Conservation (phyloP, 2,329 filamentous ascomycete genomes). For the Cladosporium sp. region DNA sequence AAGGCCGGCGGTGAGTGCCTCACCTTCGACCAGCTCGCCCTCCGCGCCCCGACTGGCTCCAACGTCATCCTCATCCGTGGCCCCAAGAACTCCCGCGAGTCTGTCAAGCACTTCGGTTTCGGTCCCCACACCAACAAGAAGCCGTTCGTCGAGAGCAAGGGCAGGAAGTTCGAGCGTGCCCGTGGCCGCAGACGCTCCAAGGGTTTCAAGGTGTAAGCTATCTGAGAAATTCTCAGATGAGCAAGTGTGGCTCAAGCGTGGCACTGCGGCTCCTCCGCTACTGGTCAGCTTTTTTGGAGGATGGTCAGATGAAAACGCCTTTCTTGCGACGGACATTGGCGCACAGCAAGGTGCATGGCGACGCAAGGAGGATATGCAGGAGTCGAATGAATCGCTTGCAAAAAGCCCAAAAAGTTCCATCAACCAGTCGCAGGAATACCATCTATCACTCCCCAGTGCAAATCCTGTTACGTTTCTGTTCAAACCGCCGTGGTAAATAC, state of each 20-base stretch:
- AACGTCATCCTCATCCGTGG: slow-evolving; percentile 97
- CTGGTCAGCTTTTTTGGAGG: slow-evolving; percentile 2
- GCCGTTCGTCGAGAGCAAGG: slow-evolving; percentile 96
- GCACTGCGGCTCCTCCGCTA: not conserved
- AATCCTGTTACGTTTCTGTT: no score
- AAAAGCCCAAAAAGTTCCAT: slow-evolving; percentile 2
- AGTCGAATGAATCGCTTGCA: slow-evolving; percentile 11
- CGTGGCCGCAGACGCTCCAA: slow-evolving; percentile 97
- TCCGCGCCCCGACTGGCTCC: slow-evolving; percentile 88
- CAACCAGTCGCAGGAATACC: not conserved
- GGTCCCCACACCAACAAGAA: slow-evolving; percentile 99
- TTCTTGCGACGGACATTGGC: slow-evolving; percentile 5
- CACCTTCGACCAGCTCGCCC: slow-evolving; percentile 94
- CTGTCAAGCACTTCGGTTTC: slow-evolving; percentile 98
- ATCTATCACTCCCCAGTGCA: no score
- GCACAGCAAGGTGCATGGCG: slow-evolving; percentile 8
- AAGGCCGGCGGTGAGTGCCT: slow-evolving; percentile 92
- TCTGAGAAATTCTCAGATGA: not conserved
- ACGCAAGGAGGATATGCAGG: slow-evolving; percentile 2
- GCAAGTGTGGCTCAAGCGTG: not conserved
- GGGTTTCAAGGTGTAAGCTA: slow-evolving; percentile 97
- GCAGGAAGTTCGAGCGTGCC: slow-evolving; percentile 98
- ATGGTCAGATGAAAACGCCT: not conserved
- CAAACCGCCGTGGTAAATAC: no score
- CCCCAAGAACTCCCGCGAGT: slow-evolving; percentile 96